Percentiles rank a stretch among this genome's conserved stretches.
Evolutionary conservation across 345 rosid species (phyloP).

Genomic region (Gossypium mustelinum): DNA sequence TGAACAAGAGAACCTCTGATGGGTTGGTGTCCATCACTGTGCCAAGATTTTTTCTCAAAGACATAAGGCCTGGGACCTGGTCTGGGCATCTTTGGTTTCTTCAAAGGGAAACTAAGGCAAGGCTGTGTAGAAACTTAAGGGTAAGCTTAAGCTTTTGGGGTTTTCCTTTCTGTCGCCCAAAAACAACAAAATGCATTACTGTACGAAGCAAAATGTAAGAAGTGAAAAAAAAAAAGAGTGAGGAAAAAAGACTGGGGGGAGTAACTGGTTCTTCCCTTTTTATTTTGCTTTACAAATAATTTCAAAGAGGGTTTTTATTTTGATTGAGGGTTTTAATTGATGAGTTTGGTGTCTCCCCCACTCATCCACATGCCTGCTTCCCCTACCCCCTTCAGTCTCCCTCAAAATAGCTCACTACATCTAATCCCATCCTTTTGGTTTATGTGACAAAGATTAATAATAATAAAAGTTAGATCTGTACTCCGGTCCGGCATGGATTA

Average conservation of each 20-base stretch:
- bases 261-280: neutral
- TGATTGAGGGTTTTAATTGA: slow-evolving; percentile 5
- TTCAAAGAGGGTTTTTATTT: slow-evolving; percentile 14
- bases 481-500: too few species aligned
- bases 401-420: neutral
- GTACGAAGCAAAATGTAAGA: neutral
- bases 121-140: neutral
- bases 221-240: neutral
- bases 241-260: neutral
- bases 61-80: slow-evolving; percentile 73
- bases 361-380: slow-evolving; percentile 64
- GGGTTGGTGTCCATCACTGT: slow-evolving; percentile 71
- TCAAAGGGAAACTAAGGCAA: slow-evolving; percentile 13
- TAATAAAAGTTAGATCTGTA: too few species aligned
- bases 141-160: slow-evolving; percentile 20
- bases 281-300: slow-evolving; percentile 27
- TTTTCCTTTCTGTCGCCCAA: slow-evolving; percentile 1
- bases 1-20: slow-evolving; percentile 67
- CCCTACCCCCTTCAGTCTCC: slow-evolving; percentile 33
- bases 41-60: slow-evolving; percentile 71
- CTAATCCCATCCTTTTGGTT: too few species aligned
- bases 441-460: too few species aligned
- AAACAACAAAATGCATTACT: slow-evolving; percentile 5
- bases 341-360: slow-evolving; percentile 56
- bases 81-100: slow-evolving; percentile 47